phyloP scores from a whole-genome alignment of 345 rosid genomes.

The Salix exigua region DNA sequence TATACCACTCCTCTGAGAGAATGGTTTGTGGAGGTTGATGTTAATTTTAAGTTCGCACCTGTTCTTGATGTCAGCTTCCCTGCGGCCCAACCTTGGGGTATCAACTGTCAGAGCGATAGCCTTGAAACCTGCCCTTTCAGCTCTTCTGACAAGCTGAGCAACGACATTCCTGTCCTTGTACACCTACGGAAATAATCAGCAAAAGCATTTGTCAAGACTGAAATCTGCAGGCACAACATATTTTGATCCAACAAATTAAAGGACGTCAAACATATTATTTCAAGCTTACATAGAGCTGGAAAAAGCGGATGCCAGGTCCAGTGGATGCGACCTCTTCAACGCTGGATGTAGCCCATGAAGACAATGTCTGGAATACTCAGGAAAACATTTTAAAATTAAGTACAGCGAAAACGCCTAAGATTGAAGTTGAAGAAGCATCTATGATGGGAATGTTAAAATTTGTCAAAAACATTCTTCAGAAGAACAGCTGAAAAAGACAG shows the following conservation, averaged over 20 bases:
- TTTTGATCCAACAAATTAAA: neutral
- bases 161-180: conserved; percentile 74
- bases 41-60: conserved; percentile 35
- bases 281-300: conserved; percentile 84
- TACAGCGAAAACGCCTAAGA: neutral
- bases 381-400: neutral
- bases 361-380: conserved; percentile 55
- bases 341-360: conserved; percentile 94
- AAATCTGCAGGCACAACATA: neutral
- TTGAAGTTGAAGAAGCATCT: neutral
- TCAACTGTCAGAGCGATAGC: conserved; percentile 94
- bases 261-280: neutral
- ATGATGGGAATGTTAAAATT: neutral
- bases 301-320: conserved; percentile 86
- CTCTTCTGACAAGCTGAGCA: conserved; percentile 79
- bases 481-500: neutral
- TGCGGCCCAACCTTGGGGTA: conserved; percentile 91
- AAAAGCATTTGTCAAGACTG: neutral
- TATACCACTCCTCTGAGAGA: neutral
- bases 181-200: conserved; percentile 39
- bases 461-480: neutral
- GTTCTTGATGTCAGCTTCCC: conserved; percentile 95
- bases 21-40: neutral
- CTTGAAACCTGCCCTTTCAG: conserved; percentile 89
- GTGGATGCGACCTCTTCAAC: conserved; percentile 95